phyloP scores from a whole-genome alignment of 2,329 filamentous ascomycete species.

The Aspergillus fumigatiaffinis region DNA sequence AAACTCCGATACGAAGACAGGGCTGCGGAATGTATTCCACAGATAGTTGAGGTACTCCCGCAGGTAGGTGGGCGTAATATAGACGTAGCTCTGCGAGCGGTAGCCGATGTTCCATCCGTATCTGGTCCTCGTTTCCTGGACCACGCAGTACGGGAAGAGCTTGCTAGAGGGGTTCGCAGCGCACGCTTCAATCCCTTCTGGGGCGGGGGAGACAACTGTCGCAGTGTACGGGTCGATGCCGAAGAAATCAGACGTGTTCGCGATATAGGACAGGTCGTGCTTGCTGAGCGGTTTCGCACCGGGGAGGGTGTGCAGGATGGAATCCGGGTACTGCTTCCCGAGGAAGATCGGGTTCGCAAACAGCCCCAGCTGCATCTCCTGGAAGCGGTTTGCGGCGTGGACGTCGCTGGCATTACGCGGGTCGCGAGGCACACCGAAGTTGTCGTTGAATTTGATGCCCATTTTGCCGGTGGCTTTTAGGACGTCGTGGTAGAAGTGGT shows the following conservation, averaged over 20 bases:
- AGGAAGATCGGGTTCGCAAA: slow-evolving; percentile 45
- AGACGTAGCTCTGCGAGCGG: slow-evolving; percentile 53
- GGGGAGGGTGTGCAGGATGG: slow-evolving; percentile 42
- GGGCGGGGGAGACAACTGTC: slow-evolving; percentile 49
- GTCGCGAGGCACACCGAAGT: slow-evolving; percentile 43
- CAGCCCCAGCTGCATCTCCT: slow-evolving; percentile 27
- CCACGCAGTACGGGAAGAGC: slow-evolving; percentile 52
- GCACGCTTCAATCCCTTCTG: slow-evolving; percentile 47
- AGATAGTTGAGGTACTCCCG: slow-evolving; percentile 55
- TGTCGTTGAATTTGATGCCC: slow-evolving; percentile 46
- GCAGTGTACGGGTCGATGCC: slow-evolving; percentile 58
- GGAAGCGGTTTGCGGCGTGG: neutral
- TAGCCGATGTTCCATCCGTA: slow-evolving; percentile 59
- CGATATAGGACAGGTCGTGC: slow-evolving; percentile 48
- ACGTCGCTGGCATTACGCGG: neutral
- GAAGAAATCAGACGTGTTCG: slow-evolving; percentile 53
- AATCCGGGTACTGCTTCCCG: slow-evolving; percentile 43
- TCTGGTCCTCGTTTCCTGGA: slow-evolving; percentile 43
- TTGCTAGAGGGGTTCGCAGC: slow-evolving; percentile 42
- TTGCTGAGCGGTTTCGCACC: slow-evolving; percentile 45
- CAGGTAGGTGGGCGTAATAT: slow-evolving; percentile 49
- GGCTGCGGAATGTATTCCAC: slow-evolving; percentile 54
- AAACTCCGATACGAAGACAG: slow-evolving; percentile 51
- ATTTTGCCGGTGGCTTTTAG: slow-evolving; percentile 43
- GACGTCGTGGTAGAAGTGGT: slow-evolving; percentile 39